These are phyloP conservation scores for Eucalyptus polyanthemos DNA, from an alignment of 345 rosid species.

Conservation along the genomic window DNA sequence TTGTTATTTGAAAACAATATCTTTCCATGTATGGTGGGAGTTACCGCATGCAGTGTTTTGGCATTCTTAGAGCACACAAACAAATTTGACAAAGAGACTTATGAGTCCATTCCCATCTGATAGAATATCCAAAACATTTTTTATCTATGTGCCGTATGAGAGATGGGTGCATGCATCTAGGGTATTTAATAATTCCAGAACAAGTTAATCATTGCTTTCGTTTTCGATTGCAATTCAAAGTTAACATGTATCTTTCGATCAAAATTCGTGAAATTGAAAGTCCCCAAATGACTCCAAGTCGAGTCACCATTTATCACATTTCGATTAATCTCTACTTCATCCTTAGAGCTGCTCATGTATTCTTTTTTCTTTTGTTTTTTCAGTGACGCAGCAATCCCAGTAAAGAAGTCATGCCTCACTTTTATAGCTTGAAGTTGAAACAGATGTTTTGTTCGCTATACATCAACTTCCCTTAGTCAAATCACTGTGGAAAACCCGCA, in stretches of 20 bases:
- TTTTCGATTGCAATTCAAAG: background rate
- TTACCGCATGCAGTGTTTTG: background rate
- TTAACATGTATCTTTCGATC: no score
- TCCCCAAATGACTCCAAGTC: background rate
- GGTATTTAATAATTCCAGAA: no score
- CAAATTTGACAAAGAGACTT: no score
- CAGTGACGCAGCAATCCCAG: no score
- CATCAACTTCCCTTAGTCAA: background rate
- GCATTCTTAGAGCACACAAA: background rate
- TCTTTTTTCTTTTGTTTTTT: no score
- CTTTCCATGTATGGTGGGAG: no score
- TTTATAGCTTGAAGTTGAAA: background rate
- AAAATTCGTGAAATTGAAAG: background rate
- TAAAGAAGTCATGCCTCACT: background rate
- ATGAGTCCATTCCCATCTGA: background rate
- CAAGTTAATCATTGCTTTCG: fast-evolving
- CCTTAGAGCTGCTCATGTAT: background rate
- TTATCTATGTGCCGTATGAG: no score
- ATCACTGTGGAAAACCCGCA: background rate
- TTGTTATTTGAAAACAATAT: no score
- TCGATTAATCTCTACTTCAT: background rate
- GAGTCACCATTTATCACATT: no score
- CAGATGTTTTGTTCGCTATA: no score
- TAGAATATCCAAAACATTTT: no score
- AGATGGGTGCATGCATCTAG: background rate